Percentiles rank a stretch among this genome's conserved stretches.
Conservation (phyloP, 2,329 filamentous ascomycete genomes). For the Epichloe aotearoae region DNA sequence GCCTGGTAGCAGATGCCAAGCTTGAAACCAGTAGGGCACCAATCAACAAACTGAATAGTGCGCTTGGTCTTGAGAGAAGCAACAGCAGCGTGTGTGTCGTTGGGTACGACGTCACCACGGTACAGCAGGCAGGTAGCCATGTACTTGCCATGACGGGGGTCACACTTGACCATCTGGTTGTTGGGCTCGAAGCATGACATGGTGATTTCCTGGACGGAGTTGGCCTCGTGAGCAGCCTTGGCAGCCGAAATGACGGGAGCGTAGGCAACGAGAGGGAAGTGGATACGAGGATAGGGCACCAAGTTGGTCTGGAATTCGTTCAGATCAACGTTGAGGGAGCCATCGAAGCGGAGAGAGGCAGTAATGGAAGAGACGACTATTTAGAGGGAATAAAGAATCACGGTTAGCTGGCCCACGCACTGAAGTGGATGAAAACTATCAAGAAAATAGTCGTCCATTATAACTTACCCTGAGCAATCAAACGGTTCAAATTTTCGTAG, state of each 20-base stretch:
- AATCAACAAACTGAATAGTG: conserved; percentile 98
- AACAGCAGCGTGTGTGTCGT: conserved; percentile 85
- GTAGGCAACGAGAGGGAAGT: conserved; percentile 97
- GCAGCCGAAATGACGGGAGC: conserved; percentile 86
- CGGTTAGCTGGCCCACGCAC: background rate
- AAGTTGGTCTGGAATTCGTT: conserved; percentile 99
- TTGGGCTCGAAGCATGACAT: conserved; percentile 99
- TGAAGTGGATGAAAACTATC: background rate
- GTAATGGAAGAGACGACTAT: conserved; percentile 95
- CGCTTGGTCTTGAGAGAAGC: conserved; percentile 98
- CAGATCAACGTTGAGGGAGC: conserved; percentile 95
- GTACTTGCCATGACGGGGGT: conserved; percentile 98
- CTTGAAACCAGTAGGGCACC: conserved; percentile 99
- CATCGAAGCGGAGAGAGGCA: conserved; percentile 94
- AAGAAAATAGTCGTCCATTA: background rate
- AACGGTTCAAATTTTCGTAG: conserved; percentile 97
- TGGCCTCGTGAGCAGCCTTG: conserved; percentile 95
- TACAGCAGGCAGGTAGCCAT: conserved; percentile 98
- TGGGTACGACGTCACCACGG: conserved; percentile 94
- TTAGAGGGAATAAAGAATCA: background rate
- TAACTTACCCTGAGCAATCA: conserved; percentile 79
- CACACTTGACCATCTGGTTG: conserved; percentile 99
- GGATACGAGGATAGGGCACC: conserved; percentile 96
- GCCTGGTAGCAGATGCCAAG: conserved; percentile 99
- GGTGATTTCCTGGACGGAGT: conserved; percentile 96